A percentile compares a stretch with the other conserved stretches of the same genome.
Evolutionary conservation across 2,329 filamentous ascomycete species (phyloP).

Genomic region (Fusarium sp.): DNA sequence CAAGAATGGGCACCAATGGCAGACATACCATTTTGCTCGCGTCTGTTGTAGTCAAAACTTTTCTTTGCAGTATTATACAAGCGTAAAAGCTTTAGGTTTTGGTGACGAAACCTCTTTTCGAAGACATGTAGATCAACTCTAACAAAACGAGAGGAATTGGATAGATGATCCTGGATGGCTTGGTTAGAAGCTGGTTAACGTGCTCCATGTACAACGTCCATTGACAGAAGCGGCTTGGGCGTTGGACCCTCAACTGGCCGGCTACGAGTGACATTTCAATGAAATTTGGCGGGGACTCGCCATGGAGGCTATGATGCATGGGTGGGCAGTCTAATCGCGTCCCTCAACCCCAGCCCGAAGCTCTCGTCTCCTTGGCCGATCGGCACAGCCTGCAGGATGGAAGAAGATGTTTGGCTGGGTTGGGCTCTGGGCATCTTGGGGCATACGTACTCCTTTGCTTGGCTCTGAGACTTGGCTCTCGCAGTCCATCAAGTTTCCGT

Average conservation of each 20-base stretch:
- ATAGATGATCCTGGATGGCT: background rate
- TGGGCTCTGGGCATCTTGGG: background rate
- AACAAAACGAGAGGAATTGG: background rate
- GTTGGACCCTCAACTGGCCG: background rate
- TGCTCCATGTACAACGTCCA: conserved; percentile 6
- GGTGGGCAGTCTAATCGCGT: background rate
- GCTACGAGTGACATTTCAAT: conserved; percentile 17
- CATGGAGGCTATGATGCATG: conserved; percentile 4
- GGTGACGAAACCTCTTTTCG: background rate
- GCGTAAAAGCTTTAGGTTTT: background rate
- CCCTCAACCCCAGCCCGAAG: background rate
- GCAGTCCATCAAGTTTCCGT: background rate
- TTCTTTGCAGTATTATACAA: background rate
- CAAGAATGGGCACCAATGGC: background rate
- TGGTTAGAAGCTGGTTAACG: background rate
- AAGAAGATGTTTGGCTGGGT: conserved; percentile 3
- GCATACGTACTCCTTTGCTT: conserved; percentile 21
- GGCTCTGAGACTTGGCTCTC: conserved; percentile 15
- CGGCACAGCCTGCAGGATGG: conserved; percentile 1
- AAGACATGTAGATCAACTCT: background rate
- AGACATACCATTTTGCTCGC: conserved; percentile 9
- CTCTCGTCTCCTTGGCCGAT: background rate
- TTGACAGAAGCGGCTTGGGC: background rate
- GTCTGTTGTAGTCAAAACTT: background rate
- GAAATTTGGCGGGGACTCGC: background rate